A percentile compares a stretch with the other conserved stretches of the same genome.
phyloP scores from a whole-genome alignment of 768 basidiomycete species.

The Kwoniella dendrophila region DNA sequence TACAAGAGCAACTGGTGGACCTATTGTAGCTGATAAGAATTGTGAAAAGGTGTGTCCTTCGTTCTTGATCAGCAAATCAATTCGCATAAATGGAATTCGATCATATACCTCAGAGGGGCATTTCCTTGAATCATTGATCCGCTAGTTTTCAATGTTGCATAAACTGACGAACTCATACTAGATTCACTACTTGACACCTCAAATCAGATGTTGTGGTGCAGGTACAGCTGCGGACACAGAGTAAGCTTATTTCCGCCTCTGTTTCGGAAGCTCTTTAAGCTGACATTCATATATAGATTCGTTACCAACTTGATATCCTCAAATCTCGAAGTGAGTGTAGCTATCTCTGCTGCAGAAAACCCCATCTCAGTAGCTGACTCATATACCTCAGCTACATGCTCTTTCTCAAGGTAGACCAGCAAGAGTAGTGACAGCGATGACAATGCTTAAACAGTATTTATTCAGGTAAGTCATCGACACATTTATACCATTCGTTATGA shows the following conservation, averaged over 20 bases:
- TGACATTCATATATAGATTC: constrained; percentile 36
- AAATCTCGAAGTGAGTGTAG: constrained; percentile 69
- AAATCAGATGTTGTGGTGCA: constrained; percentile 95
- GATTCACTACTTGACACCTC: constrained; percentile 97
- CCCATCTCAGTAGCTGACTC: neutral
- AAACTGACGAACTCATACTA: constrained; percentile 50
- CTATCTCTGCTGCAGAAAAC: neutral
- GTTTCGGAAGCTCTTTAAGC: neutral
- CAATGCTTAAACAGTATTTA: constrained; percentile 95
- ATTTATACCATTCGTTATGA: neutral
- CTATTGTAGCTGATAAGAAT: constrained; percentile 97
- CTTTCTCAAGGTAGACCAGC: constrained; percentile 89
- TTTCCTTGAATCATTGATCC: neutral
- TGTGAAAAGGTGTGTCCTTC: constrained; percentile 84
- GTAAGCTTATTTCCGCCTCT: constrained; percentile 31
- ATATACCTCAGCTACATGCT: constrained; percentile 65
- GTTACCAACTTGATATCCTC: constrained; percentile 88
- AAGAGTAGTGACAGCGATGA: constrained; percentile 96
- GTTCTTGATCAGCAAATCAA: too few species aligned
- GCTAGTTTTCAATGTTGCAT: neutral
- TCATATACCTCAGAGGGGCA: neutral
- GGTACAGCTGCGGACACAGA: constrained; percentile 98
- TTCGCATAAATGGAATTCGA: neutral
- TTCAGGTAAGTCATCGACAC: constrained; percentile 66
- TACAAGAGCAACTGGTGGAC: constrained; percentile 90